Percentiles rank a stretch among this genome's conserved stretches.
These are phyloP conservation scores for Globisporangium mamillatum DNA, from an alignment of 352 stramenopile species.

Conservation along the genomic window DNA sequence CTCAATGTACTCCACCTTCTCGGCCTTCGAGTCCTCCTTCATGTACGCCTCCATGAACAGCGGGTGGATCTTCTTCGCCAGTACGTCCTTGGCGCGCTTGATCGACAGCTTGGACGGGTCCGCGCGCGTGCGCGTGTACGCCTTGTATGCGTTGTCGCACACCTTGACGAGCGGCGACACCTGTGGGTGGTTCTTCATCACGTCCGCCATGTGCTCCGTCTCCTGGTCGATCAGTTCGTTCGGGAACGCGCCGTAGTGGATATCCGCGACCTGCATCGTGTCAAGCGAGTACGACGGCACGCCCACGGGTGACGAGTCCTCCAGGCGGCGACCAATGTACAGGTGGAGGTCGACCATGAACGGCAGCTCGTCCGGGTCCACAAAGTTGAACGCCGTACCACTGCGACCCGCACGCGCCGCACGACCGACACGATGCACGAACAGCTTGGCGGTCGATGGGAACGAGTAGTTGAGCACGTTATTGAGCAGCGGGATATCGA, in stretches of 20 bases:
- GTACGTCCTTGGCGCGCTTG: slow-evolving; percentile 92
- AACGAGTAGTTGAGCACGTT: slow-evolving; percentile 97
- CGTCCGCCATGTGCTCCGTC: slow-evolving; percentile 92
- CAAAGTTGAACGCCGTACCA: slow-evolving; percentile 95
- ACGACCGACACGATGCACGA: slow-evolving; percentile 95
- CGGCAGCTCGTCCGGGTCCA: slow-evolving; percentile 97
- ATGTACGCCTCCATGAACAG: slow-evolving; percentile 89
- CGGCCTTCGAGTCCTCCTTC: slow-evolving; percentile 67
- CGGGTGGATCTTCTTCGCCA: slow-evolving; percentile 90
- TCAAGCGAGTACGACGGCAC: slow-evolving; percentile 85
- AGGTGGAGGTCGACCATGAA: slow-evolving; percentile 99
- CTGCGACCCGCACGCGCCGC: slow-evolving; percentile 94
- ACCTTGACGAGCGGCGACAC: slow-evolving; percentile 85
- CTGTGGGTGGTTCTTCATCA: slow-evolving; percentile 79
- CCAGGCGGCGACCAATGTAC: slow-evolving; percentile 91
- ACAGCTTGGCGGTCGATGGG: slow-evolving; percentile 91
- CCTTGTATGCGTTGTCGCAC: slow-evolving; percentile 97
- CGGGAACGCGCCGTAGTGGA: slow-evolving; percentile 98
- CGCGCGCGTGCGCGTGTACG: slow-evolving; percentile 95
- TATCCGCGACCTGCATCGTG: slow-evolving; percentile 94
- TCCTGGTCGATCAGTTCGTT: slow-evolving; percentile 95
- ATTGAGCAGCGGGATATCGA: slow-evolving; percentile 96
- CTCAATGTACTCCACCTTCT: slow-evolving; percentile 90
- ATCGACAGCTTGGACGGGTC: slow-evolving; percentile 96
- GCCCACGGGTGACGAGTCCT: slow-evolving; percentile 62